Percentiles rank a stretch among this genome's conserved stretches.
These are phyloP conservation scores for Picocystis salinarum DNA, from an alignment of 139 green algal genomes.

Conservation along the genomic window DNA sequence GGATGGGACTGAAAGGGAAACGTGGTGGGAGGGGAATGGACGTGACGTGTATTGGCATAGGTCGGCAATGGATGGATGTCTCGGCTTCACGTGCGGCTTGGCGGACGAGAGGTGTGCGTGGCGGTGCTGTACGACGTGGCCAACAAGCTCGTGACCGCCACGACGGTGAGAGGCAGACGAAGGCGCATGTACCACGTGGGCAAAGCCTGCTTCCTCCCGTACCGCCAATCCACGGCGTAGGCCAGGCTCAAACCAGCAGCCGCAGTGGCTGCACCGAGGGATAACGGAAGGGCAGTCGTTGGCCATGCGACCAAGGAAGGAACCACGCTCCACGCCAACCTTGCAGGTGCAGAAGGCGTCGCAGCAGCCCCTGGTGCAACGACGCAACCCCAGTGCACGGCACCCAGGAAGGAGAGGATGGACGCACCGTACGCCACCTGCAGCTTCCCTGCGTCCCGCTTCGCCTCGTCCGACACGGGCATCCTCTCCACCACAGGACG, in stretches of 20 bases:
- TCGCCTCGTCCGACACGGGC: too few relatives aligned
- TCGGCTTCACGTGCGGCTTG: too few relatives aligned
- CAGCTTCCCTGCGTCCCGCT: constrained; percentile 14
- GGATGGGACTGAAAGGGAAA: too few relatives aligned
- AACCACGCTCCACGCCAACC: constrained; percentile 61
- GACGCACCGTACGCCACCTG: constrained; percentile 52
- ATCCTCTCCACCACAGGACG: constrained; percentile 27
- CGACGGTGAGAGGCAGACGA: too few relatives aligned
- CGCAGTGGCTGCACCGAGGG: constrained; percentile 3
- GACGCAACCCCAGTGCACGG: constrained; percentile 73
- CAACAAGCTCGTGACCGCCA: too few relatives aligned
- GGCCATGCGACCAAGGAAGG: constrained; percentile 63
- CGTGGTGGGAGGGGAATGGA: too few relatives aligned
- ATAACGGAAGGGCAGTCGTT: constrained; percentile 27
- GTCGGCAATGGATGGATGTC: too few relatives aligned
- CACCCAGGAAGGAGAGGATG: constrained; percentile 75
- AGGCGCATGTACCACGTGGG: too few relatives aligned
- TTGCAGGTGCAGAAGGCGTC: not conserved
- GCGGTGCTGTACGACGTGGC: too few relatives aligned
- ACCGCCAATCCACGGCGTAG: not conserved
- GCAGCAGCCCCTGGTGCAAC: constrained; percentile 20
- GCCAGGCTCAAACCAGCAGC: constrained; percentile 3
- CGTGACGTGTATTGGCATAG: too few relatives aligned
- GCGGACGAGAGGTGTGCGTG: too few relatives aligned
- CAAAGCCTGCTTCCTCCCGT: too few relatives aligned